These are phyloP conservation scores for Solanum infundibuliforme DNA, from an alignment of 257 asterid genomes.

Conservation along the genomic window DNA sequence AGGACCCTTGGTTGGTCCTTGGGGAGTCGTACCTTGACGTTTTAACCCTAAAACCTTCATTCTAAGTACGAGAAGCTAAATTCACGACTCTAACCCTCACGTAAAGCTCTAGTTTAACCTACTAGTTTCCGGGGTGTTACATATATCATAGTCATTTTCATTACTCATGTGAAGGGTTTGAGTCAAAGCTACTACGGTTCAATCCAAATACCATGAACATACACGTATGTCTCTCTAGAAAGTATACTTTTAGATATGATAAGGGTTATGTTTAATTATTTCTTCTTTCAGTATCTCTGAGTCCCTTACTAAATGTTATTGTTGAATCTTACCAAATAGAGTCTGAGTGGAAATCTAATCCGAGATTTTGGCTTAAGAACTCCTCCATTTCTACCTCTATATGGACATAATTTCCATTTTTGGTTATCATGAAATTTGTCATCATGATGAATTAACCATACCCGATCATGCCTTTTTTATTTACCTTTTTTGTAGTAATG, in stretches of 20 bases:
- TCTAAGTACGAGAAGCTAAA: too few relatives aligned
- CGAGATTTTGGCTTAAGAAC: background rate
- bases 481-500: background rate
- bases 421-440: background rate
- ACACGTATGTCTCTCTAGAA: background rate
- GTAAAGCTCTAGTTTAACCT: too few relatives aligned
- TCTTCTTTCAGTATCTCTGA: background rate
- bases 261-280: background rate
- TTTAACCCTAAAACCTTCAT: too few relatives aligned
- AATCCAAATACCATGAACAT: background rate
- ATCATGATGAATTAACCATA: background rate
- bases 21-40: too few relatives aligned
- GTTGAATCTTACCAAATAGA: background rate
- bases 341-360: background rate
- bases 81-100: too few relatives aligned
- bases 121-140: too few relatives aligned
- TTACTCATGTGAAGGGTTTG: background rate
- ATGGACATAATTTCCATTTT: background rate
- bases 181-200: background rate
- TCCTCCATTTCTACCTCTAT: background rate
- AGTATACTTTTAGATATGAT: background rate
- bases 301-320: background rate
- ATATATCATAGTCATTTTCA: background rate
- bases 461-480: background rate
- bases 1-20: too few relatives aligned